Conservation (phyloP, 176 grass and related monocot genomes). For the barley (Hordeum vulgare) region DNA sequence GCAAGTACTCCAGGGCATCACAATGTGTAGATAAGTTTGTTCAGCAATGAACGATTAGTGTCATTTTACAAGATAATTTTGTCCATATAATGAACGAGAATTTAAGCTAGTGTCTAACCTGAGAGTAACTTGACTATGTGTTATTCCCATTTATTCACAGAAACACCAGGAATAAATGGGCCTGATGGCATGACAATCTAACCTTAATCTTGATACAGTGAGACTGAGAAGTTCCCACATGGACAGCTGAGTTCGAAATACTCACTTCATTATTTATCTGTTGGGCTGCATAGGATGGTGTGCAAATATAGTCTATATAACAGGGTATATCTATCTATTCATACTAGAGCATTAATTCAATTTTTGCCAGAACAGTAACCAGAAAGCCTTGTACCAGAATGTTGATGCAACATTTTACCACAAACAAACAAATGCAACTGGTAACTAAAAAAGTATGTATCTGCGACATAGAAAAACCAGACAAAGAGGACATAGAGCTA, state of each 20-base stretch:
- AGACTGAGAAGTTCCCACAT: neutral
- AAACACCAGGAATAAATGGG: neutral
- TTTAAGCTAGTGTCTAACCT: neutral
- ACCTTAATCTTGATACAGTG: neutral
- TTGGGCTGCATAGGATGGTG: neutral
- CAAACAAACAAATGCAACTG: neutral
- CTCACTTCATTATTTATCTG: neutral
- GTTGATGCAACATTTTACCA: neutral
- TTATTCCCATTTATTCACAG: neutral
- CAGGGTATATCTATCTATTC: neutral
- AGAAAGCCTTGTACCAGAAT: neutral
- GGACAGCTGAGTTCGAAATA: neutral
- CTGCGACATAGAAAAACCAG: neutral
- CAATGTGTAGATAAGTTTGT: neutral
- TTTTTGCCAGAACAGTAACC: neutral
- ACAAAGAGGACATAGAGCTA: neutral
- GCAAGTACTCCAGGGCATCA: slow-evolving; percentile 6
- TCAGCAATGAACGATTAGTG: neutral
- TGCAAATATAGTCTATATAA: neutral
- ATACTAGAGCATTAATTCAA: neutral
- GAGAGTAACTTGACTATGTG: neutral
- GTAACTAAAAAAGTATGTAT: slow-evolving; percentile 1
- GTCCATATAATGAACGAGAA: neutral
- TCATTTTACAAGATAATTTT: neutral
- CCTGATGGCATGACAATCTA: neutral